These are phyloP conservation scores for Caryopteris hybrid DNA, from an alignment of 305 asterid genomes.

Conservation along the genomic window DNA sequence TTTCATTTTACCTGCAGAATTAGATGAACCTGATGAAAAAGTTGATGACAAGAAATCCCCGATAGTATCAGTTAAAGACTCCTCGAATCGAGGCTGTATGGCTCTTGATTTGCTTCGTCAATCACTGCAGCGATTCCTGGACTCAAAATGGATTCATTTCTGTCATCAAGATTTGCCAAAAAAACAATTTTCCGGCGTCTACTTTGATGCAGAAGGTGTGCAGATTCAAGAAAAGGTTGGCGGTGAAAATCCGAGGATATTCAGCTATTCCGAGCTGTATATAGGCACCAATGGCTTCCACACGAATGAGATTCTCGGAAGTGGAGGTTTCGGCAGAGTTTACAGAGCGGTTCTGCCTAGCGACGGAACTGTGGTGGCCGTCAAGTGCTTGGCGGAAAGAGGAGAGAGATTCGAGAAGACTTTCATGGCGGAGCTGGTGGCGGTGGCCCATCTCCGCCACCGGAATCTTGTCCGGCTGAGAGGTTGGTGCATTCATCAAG, in stretches of 20 bases:
- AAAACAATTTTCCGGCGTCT: constrained; percentile 30
- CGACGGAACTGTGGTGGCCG: constrained; percentile 83
- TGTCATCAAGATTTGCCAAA: constrained; percentile 27
- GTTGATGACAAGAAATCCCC: constrained; percentile 9
- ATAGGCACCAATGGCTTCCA: constrained; percentile 78
- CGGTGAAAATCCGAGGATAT: constrained; percentile 62
- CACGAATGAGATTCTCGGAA: constrained; percentile 54
- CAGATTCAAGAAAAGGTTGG: constrained; percentile 41
- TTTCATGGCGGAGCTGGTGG: constrained; percentile 85
- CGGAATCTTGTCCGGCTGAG: constrained; percentile 85
- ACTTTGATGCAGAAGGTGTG: constrained; percentile 74
- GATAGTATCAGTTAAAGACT: background rate
- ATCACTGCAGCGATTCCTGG: constrained; percentile 32
- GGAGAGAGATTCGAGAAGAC: constrained; percentile 84
- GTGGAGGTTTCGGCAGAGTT: constrained; percentile 91
- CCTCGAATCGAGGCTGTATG: constrained; percentile 28
- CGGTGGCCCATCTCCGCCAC: constrained; percentile 98
- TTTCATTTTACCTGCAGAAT: constrained; percentile 53
- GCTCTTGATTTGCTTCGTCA: constrained; percentile 31
- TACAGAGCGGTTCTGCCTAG: constrained; percentile 80
- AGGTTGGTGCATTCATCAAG: constrained; percentile 92
- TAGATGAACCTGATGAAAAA: constrained; percentile 22
- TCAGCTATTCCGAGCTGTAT: constrained; percentile 86
- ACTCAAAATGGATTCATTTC: constrained; percentile 31
- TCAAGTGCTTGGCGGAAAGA: constrained; percentile 73